Evolutionary conservation across 2,329 filamentous ascomycete species (phyloP), one percentile per base, ranked within the genome.

Genomic region (Talaromyces sp.): DNA sequence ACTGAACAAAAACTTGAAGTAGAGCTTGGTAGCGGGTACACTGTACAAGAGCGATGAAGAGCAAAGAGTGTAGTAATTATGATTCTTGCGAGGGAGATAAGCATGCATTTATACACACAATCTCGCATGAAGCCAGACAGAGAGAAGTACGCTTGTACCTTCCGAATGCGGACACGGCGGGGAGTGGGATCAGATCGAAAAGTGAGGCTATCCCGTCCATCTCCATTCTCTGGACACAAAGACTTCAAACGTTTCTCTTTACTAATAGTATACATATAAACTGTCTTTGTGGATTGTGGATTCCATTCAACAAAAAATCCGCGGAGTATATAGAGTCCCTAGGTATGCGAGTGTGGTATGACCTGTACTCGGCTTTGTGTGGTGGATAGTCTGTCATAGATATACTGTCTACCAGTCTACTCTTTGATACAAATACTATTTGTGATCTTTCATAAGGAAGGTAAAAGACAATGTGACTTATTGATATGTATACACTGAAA

Each of bases 121-220:
- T 37, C 33, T 56, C 33, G 31, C 52, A 39, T 37, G 52, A 56
- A 56, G 52, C n/a, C 33, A 37, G 33, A 56, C 10, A 56, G n/a
- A 35, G 2, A 56, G 14, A 39, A 22, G 4, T 37, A 47, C 64
- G 64, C 64, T 56, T 65, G 64, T 47, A 65, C 64, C 60, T 65
- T 50, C 64, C 64, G 52, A n/a, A 65, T 58, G 47, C 13, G 52
- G 64, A 65, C 47, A 52, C 43, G 37, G 37, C 50, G 52, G 27
- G 58, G 48, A n/a, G 14, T 24, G 48, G 27, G 27, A 41, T 24
- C 11, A 5, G 7, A 37, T 37, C 35, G 35, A 50, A 52, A 50
- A 48, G 59, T 61, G 59, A 61, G 59, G 43, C 59, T 61, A 61
- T 61, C 59, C 13, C 33, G 43, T 41, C n/a, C 19, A 39, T 48